Percentiles rank a stretch among this genome's conserved stretches.
Conservation (phyloP, 2,329 filamentous ascomycete species). For the Tolypocladium ophioglossoides region DNA sequence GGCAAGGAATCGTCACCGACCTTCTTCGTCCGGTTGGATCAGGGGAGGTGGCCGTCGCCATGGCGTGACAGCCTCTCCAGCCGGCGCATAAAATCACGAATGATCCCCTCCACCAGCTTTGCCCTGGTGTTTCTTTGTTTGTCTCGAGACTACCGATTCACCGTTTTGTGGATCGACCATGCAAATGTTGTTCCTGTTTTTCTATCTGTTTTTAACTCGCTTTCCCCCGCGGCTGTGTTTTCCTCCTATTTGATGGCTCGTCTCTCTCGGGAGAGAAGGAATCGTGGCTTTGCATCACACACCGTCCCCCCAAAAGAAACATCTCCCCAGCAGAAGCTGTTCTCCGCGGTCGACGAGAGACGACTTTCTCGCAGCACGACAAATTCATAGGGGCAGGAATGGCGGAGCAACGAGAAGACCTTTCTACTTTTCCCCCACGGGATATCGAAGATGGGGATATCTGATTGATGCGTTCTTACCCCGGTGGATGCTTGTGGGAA, state of each 20-base stretch:
- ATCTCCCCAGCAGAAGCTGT: neutral
- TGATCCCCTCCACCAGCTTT: constrained; percentile 1
- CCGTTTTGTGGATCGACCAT: constrained; percentile 13
- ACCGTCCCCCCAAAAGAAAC: neutral
- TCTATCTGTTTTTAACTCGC: constrained; percentile 3
- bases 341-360: neutral
- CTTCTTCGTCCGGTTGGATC: constrained; percentile 13
- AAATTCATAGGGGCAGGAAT: neutral
- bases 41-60: constrained; percentile 11
- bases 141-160: constrained; percentile 9
- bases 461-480: neutral
- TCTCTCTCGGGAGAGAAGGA: constrained; percentile 5
- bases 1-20: constrained; percentile 22
- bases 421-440: neutral
- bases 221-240: constrained; percentile 6
- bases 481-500: neutral
- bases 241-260: constrained; percentile 3
- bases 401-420: neutral
- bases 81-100: constrained; percentile 10
- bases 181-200: constrained; percentile 18
- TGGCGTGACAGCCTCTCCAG: constrained; percentile 13
- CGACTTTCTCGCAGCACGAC: neutral
- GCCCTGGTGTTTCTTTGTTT: constrained; percentile 3
- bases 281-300: constrained; percentile 1
- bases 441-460: neutral